Evolutionary conservation across 2,329 filamentous ascomycete species (phyloP).

Genomic region (Mollisiaceae sp.): DNA sequence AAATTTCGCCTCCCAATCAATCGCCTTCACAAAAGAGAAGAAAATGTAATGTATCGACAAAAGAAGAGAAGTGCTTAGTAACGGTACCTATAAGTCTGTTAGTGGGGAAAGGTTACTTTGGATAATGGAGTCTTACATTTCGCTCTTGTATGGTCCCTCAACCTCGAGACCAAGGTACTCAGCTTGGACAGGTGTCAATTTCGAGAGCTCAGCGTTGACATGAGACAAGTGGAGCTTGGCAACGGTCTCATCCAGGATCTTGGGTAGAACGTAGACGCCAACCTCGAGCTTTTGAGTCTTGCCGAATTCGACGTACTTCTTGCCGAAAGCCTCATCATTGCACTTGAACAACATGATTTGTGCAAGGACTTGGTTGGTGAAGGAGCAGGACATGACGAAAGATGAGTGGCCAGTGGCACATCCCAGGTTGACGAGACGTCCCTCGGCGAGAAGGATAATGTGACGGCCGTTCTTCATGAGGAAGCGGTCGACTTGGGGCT

Average conservation of each 20-base stretch:
- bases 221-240: constrained; percentile 91
- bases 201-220: constrained; percentile 92
- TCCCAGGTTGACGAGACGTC: constrained; percentile 98
- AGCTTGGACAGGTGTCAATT: constrained; percentile 83
- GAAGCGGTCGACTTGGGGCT: constrained; percentile 99
- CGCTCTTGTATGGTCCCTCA: constrained; percentile 95
- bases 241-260: constrained; percentile 99
- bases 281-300: constrained; percentile 88
- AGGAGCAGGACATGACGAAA: constrained; percentile 99
- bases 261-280: constrained; percentile 95
- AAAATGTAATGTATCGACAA: constrained; percentile 14
- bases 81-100: constrained; percentile 39
- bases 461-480: constrained; percentile 90
- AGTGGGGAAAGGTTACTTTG: constrained; percentile 16
- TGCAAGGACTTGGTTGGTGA: constrained; percentile 99
- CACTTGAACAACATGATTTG: constrained; percentile 99
- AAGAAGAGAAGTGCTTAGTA: constrained; percentile 40
- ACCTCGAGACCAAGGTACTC: constrained; percentile 89
- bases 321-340: constrained; percentile 81
- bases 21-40: constrained; percentile 34
- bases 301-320: constrained; percentile 97
- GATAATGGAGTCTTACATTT: constrained; percentile 67
- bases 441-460: constrained; percentile 98
- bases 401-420: constrained; percentile 99
- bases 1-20: constrained; percentile 33